Percentiles rank a stretch among this genome's conserved stretches.
phyloP scores from a whole-genome alignment of 495 filamentous ascomycete genomes.

The Xylaria palmicola region DNA sequence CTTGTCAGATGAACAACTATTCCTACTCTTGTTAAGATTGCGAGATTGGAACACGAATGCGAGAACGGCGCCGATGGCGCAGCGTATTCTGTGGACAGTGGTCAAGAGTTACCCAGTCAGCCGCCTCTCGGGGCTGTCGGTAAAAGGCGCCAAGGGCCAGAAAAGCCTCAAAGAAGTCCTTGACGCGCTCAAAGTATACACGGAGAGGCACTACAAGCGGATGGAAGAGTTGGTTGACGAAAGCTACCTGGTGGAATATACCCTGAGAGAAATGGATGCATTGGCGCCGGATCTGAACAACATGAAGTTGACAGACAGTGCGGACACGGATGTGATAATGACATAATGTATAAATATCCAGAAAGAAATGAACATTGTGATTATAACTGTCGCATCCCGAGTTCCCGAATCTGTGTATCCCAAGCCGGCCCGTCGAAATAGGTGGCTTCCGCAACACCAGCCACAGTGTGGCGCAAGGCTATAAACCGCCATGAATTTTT shows the following conservation, averaged over 20 bases:
- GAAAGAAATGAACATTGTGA: not conserved
- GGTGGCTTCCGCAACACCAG: slow-evolving; percentile 4
- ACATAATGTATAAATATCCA: slow-evolving; percentile 28
- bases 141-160: slow-evolving; percentile 62
- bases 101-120: slow-evolving; percentile 74
- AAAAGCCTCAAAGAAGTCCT: slow-evolving; percentile 78
- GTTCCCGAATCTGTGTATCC: not conserved
- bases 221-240: slow-evolving; percentile 90
- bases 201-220: slow-evolving; percentile 84
- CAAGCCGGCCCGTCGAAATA: too few relatives aligned
- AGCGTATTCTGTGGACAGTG: slow-evolving; percentile 78
- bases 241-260: slow-evolving; percentile 90
- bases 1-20: slow-evolving; percentile 82
- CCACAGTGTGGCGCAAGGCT: slow-evolving; percentile 31
- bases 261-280: slow-evolving; percentile 88
- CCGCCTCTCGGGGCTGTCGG: slow-evolving; percentile 57
- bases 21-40: slow-evolving; percentile 70
- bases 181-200: slow-evolving; percentile 80
- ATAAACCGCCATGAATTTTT: not conserved
- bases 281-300: slow-evolving; percentile 45
- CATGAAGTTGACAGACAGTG: slow-evolving; percentile 31
- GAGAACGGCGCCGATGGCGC: slow-evolving; percentile 77
- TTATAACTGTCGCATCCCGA: not conserved
- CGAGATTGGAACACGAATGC: slow-evolving; percentile 98
- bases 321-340: slow-evolving; percentile 45